phyloP scores from a whole-genome alignment of 192 early-diverging fungal species.

The Coemansia guatemalensis region DNA sequence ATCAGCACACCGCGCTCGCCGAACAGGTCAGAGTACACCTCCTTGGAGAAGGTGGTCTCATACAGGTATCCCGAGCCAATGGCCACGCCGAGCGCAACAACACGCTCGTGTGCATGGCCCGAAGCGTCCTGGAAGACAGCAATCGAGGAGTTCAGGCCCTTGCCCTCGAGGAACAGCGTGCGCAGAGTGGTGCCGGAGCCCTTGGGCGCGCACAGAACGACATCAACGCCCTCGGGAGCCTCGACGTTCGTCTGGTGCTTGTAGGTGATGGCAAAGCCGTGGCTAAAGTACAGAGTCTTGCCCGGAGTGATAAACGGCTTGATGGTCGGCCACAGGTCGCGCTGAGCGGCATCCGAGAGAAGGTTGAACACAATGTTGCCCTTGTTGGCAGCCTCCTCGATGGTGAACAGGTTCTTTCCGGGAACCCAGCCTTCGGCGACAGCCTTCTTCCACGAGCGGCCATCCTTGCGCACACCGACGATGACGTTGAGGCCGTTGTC shows the following conservation, averaged over 20 bases:
- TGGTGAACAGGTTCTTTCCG: conserved; percentile 92
- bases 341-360: conserved; percentile 95
- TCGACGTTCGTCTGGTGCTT: conserved; percentile 87
- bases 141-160: conserved; percentile 96
- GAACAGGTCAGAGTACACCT: conserved; percentile 93
- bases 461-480: conserved; percentile 86
- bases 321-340: conserved; percentile 83
- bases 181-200: conserved; percentile 94
- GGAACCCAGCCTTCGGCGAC: conserved; percentile 93
- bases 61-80: conserved; percentile 97
- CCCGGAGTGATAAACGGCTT: conserved; percentile 88
- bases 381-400: conserved; percentile 87
- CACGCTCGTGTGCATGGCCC: conserved; percentile 92
- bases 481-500: conserved; percentile 98
- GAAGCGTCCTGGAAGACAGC: conserved; percentile 93
- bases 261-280: conserved; percentile 95
- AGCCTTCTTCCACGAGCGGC: conserved; percentile 88
- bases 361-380: conserved; percentile 93
- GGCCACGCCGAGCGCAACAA: conserved; percentile 86
- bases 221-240: conserved; percentile 91
- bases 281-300: conserved; percentile 98
- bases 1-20: conserved; percentile 98
- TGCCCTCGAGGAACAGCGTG: conserved; percentile 92
- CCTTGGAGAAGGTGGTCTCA: conserved; percentile 96
- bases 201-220: conserved; percentile 96